phyloP scores from a whole-genome alignment of 2,329 filamentous ascomycete genomes.

The Calycina marina region DNA sequence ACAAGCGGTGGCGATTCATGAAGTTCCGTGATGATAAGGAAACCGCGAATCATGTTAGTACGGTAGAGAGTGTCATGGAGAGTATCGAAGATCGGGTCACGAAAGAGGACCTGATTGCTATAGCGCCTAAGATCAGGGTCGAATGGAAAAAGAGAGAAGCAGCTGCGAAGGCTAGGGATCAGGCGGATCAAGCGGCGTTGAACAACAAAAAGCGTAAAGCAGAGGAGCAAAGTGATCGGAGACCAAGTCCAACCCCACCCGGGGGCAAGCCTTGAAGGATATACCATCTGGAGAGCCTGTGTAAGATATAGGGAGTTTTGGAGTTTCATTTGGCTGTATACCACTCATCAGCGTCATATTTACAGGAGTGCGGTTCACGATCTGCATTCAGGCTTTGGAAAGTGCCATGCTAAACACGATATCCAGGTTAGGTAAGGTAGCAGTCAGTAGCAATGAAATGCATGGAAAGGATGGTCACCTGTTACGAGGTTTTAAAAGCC shows the following conservation, averaged over 20 bases:
- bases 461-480: too few relatives aligned
- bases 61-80: slow-evolving; percentile 73
- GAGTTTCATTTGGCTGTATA: too few relatives aligned
- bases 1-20: slow-evolving; percentile 70
- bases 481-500: too few relatives aligned
- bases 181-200: slow-evolving; percentile 11
- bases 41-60: slow-evolving; percentile 77
- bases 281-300: too few relatives aligned
- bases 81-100: slow-evolving; percentile 80
- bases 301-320: too few relatives aligned
- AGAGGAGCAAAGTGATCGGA: slow-evolving; percentile 15
- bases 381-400: too few relatives aligned
- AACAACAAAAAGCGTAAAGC: slow-evolving; percentile 16
- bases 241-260: slow-evolving; percentile 18
- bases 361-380: too few relatives aligned
- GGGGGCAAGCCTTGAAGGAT: too few relatives aligned
- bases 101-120: slow-evolving; percentile 61
- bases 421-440: too few relatives aligned
- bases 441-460: too few relatives aligned
- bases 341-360: too few relatives aligned
- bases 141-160: slow-evolving; percentile 53
- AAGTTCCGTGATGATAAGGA: slow-evolving; percentile 86
- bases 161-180: slow-evolving; percentile 10
- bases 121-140: slow-evolving; percentile 57
- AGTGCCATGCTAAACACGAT: too few relatives aligned